These are phyloP conservation scores for Marvania coccoides DNA, from an alignment of 139 green algal species.

Conservation along the genomic window DNA sequence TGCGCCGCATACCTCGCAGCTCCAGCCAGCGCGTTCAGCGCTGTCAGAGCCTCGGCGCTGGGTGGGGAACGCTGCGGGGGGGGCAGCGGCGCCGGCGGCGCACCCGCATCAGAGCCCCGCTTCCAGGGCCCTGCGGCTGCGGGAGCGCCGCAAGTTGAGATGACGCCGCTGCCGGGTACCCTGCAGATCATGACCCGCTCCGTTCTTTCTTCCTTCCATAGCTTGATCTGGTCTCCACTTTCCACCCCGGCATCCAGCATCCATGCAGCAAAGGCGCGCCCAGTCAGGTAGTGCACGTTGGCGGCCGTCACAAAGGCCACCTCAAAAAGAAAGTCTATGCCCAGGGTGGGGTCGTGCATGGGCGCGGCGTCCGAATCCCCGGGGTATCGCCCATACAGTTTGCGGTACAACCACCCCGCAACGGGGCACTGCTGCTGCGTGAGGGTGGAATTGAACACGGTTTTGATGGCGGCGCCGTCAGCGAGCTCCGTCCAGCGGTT, in stretches of 20 bases:
- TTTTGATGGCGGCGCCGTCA: slow-evolving; percentile 19
- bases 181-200: not conserved
- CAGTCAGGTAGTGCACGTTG: slow-evolving; percentile 28
- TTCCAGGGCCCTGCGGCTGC: too few relatives aligned
- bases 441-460: slow-evolving; percentile 26
- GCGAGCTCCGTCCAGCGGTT: slow-evolving; percentile 25
- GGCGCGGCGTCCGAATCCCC: slow-evolving; percentile 2
- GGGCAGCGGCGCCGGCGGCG: too few relatives aligned
- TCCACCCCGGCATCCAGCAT: not conserved
- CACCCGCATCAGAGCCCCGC: too few relatives aligned
- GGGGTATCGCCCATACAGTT: slow-evolving; percentile 18
- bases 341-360: slow-evolving; percentile 17
- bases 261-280: not conserved
- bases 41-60: slow-evolving; percentile 1
- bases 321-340: slow-evolving; percentile 9
- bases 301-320: slow-evolving; percentile 17
- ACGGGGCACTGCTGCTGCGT: slow-evolving; percentile 29
- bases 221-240: not conserved
- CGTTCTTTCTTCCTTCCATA: not conserved
- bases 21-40: slow-evolving; percentile 9
- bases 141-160: too few relatives aligned
- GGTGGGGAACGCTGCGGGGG: slow-evolving; percentile 8
- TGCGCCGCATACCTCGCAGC: slow-evolving; percentile 10
- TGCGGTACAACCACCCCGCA: slow-evolving; percentile 23
- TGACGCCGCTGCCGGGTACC: not conserved